Conservation (phyloP, 2,329 filamentous ascomycete genomes). For the Talaromyces sp. region DNA sequence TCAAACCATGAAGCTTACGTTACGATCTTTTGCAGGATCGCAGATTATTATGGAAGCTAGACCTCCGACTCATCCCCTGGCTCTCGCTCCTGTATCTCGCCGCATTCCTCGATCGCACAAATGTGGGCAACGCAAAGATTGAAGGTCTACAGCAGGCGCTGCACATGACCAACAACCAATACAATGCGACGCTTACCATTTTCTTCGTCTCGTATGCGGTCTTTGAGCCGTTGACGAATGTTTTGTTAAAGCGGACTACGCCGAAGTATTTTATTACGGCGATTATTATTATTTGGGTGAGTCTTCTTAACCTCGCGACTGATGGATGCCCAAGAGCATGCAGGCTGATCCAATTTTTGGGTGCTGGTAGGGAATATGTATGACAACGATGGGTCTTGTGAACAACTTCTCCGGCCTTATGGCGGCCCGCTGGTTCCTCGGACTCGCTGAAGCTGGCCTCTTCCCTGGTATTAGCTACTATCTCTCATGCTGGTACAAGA, state of each 20-base stretch:
- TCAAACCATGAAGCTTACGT: not conserved
- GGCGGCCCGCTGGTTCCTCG: conserved; percentile 49
- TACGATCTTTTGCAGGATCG: conserved; percentile 37
- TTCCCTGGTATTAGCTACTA: conserved; percentile 79
- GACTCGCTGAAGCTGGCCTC: conserved; percentile 44
- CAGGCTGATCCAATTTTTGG: conserved; percentile 27
- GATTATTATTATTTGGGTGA: conserved; percentile 67
- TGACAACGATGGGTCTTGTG: conserved; percentile 49
- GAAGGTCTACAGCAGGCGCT: conserved; percentile 61
- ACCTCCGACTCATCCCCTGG: conserved; percentile 48
- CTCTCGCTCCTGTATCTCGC: conserved; percentile 48
- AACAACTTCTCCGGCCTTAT: conserved; percentile 49
- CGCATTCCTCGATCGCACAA: conserved; percentile 56
- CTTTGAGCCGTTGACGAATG: conserved; percentile 73
- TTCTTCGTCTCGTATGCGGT: conserved; percentile 85
- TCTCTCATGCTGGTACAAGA: conserved; percentile 79
- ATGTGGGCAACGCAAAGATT: conserved; percentile 71
- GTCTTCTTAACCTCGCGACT: not conserved
- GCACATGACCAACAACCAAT: conserved; percentile 62
- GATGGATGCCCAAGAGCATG: not conserved
- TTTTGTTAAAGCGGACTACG: conserved; percentile 71
- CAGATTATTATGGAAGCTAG: conserved; percentile 46
- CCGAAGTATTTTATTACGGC: conserved; percentile 77
- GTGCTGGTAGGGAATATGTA: conserved; percentile 41
- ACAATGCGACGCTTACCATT: conserved; percentile 73